Evolutionary conservation across 805 yeast species (phyloP), one percentile per base, ranked within the genome.

Genomic region (Ogataea methanolica): DNA sequence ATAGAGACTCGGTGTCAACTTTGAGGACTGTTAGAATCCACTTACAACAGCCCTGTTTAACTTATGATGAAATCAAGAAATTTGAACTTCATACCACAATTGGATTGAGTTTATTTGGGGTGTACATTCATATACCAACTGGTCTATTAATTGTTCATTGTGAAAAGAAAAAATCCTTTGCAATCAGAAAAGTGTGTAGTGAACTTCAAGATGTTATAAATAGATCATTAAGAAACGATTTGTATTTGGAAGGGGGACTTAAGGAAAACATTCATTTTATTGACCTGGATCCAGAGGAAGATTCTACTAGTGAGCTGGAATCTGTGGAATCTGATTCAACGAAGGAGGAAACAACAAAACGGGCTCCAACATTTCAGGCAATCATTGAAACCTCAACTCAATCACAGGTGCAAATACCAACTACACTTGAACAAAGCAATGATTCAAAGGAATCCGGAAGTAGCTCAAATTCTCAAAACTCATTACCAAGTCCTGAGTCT

Each of bases 161-260:
- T 36, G 14, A 36, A 4, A 47, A 47, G 19, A 57, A 55, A 41
- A 42, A 47, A n/a, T 61, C 67, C 0, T 59, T 59, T 41, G 53
- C 62, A 2, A 47, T 64, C 3, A 37, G 66, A 37, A 52, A 49
- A 11, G 53, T 54, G 12, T 26, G 46, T 11, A 56, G 46, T 37
- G 67, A 61, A 22, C 3, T 64, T 3, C 62, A 62, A 34, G 67
- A 64, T 26, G 55, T 63, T n/a, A 54, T 64, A 2, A 45, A 51
- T 12, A 47, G 67, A 33, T 46, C 61, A 1, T 54, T 41, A 9
- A 45, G 66, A 33, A 55, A 54, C 17, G 45, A 41, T 3, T 16
- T 47, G 16, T 41, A 44, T 29, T 14, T 50, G 35, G 33, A 39
- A 12, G 44, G 36, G 15, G 17, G 36, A 16, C 23, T 41, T 6